Evolutionary conservation across 208 protist genomes (phyloP).

Genomic region (Acanthamoeba polyphaga): DNA sequence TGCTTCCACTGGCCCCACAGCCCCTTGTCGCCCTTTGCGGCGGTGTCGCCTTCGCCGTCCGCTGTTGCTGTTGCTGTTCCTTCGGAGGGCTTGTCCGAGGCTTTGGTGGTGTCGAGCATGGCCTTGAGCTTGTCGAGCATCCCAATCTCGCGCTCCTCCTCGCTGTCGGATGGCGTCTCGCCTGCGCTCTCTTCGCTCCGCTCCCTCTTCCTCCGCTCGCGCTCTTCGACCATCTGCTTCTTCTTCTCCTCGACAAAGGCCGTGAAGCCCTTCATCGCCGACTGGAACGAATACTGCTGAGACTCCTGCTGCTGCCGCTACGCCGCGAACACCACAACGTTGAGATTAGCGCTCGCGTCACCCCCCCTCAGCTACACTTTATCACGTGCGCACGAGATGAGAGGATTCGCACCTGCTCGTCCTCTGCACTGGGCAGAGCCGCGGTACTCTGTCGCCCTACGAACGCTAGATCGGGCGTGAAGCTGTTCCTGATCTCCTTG

Average conservation of each 20-base stretch:
- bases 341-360: neutral
- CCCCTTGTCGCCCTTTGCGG: neutral
- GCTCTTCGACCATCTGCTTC: constrained; percentile 10
- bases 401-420: neutral
- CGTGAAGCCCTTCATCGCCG: constrained; percentile 48
- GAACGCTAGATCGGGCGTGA: constrained; percentile 25
- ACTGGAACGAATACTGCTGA: constrained; percentile 34
- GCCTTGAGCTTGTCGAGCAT: constrained; percentile 64
- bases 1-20: constrained; percentile 35
- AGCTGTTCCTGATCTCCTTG: constrained; percentile 11
- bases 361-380: neutral
- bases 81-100: neutral
- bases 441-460: neutral
- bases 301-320: neutral
- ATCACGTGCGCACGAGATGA: neutral
- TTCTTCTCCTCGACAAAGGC: constrained; percentile 37
- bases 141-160: constrained; percentile 6
- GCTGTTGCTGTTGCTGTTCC: neutral
- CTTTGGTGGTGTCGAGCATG: neutral
- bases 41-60: neutral
- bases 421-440: neutral
- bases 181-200: neutral
- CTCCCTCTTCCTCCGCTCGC: neutral
- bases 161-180: neutral
- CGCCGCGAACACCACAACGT: neutral